These are phyloP conservation scores for Mucor irregularis DNA, from an alignment of 371 early-diverging fungal genomes.

Conservation along the genomic window DNA sequence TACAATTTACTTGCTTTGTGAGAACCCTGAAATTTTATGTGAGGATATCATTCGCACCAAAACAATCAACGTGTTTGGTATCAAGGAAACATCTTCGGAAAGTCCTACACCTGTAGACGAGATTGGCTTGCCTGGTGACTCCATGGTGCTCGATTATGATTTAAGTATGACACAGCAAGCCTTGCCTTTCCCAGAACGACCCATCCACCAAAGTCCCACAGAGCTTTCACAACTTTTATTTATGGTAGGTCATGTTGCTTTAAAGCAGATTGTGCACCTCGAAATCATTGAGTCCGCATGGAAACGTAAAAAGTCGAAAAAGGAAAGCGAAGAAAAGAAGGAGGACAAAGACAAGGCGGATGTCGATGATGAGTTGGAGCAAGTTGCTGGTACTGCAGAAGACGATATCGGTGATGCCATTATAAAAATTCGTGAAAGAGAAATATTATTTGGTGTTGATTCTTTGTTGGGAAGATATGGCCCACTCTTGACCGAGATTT, in stretches of 20 bases:
- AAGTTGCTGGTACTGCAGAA: conserved; percentile 89
- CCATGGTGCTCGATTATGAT: conserved; percentile 37
- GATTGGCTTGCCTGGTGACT: conserved; percentile 8
- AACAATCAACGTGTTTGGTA: conserved; percentile 56
- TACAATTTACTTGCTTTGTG: conserved; percentile 82
- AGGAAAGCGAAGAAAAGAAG: conserved; percentile 24
- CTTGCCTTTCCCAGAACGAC: conserved; percentile 27
- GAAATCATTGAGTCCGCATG: conserved; percentile 63
- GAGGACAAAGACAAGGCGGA: conserved; percentile 22
- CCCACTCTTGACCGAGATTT: conserved; percentile 80
- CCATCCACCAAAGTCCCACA: conserved; percentile 56
- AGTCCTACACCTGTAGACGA: neutral
- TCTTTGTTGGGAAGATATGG: conserved; percentile 83
- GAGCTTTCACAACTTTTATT: conserved; percentile 86
- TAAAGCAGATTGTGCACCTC: conserved; percentile 93
- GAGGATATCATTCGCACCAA: conserved; percentile 71
- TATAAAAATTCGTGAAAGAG: conserved; percentile 83
- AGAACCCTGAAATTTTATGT: conserved; percentile 84
- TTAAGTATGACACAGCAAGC: conserved; percentile 29
- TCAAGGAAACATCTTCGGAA: conserved; percentile 8
- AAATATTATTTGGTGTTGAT: conserved; percentile 78
- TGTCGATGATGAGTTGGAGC: conserved; percentile 79
- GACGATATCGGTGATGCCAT: conserved; percentile 94
- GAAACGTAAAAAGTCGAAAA: conserved; percentile 27
- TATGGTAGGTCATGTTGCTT: conserved; percentile 91